These are phyloP conservation scores for Ceratobasidium sp. DNA, from an alignment of 1,284 basidiomycete species.

Conservation along the genomic window DNA sequence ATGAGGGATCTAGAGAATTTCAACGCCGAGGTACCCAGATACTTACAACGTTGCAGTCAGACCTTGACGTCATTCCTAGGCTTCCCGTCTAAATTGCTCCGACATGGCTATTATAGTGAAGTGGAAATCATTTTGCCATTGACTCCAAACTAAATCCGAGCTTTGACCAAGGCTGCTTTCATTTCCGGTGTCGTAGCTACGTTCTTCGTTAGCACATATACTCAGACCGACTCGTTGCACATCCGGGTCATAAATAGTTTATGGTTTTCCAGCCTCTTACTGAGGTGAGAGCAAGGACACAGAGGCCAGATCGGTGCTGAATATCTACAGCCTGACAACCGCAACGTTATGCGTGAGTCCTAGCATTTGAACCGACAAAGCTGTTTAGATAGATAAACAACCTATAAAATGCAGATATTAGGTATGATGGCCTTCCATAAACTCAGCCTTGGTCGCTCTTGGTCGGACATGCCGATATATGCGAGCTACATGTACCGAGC, in stretches of 20 bases:
- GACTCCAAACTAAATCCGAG: too few relatives aligned
- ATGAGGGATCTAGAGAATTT: neutral
- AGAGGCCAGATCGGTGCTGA: too few relatives aligned
- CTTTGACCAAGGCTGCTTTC: neutral
- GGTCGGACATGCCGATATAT: too few relatives aligned
- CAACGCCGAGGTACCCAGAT: neutral
- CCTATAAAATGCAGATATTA: too few relatives aligned
- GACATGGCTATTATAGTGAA: constrained; percentile 13
- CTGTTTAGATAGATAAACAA: too few relatives aligned
- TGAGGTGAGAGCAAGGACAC: too few relatives aligned
- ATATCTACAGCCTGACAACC: neutral
- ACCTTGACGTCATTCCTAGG: neutral
- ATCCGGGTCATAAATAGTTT: constrained; percentile 13
- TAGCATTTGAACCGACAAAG: too few relatives aligned
- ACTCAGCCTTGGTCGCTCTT: too few relatives aligned
- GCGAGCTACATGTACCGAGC: too few relatives aligned
- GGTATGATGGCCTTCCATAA: too few relatives aligned
- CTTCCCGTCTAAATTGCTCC: constrained; percentile 11
- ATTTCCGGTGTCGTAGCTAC: neutral
- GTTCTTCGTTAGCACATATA: neutral
- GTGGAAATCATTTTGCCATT: neutral
- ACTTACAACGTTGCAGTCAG: neutral
- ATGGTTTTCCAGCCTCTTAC: neutral
- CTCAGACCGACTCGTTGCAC: neutral
- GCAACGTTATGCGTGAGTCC: neutral